These are phyloP conservation scores for Aspergillus carlsbadensis DNA, from an alignment of 495 filamentous ascomycete species.

Conservation along the genomic window DNA sequence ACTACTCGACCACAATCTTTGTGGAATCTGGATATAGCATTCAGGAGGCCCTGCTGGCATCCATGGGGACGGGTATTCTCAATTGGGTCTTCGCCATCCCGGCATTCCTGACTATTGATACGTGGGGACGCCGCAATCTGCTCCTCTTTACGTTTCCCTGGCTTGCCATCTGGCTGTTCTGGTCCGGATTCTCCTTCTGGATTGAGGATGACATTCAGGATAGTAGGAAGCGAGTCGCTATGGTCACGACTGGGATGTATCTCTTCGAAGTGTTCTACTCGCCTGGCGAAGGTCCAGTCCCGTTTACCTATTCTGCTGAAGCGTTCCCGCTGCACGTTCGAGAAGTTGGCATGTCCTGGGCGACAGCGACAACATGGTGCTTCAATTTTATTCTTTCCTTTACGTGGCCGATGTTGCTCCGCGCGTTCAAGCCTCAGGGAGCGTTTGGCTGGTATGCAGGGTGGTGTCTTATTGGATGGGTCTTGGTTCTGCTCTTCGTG, in stretches of 20 bases:
- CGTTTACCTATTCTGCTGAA: slow-evolving; percentile 59
- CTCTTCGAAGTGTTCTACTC: slow-evolving; percentile 53
- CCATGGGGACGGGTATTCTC: slow-evolving; percentile 63
- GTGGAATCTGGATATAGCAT: slow-evolving; percentile 42
- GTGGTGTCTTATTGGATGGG: slow-evolving; percentile 56
- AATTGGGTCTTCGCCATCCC: slow-evolving; percentile 67
- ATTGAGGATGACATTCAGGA: slow-evolving; percentile 35
- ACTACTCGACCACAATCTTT: slow-evolving; percentile 59
- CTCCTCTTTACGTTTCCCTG: slow-evolving; percentile 65
- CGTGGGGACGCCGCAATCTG: slow-evolving; percentile 61
- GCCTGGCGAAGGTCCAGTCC: slow-evolving; percentile 56
- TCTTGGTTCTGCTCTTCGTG: slow-evolving; percentile 54
- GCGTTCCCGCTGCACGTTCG: slow-evolving; percentile 59
- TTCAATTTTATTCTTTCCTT: slow-evolving; percentile 57
- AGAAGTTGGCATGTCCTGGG: slow-evolving; percentile 69
- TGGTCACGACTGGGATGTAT: slow-evolving; percentile 52
- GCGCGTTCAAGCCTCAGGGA: slow-evolving; percentile 52
- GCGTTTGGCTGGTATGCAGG: slow-evolving; percentile 64
- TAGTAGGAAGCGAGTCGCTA: slow-evolving; percentile 40
- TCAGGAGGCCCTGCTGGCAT: slow-evolving; percentile 51
- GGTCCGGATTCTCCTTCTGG: slow-evolving; percentile 58
- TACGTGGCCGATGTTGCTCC: slow-evolving; percentile 52
- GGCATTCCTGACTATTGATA: slow-evolving; percentile 68
- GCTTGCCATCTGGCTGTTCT: slow-evolving; percentile 56
- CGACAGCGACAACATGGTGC: slow-evolving; percentile 51